A percentile compares a stretch with the other conserved stretches of the same genome.
Evolutionary conservation across 495 filamentous ascomycete species (phyloP).

Genomic region (Cetradonia linearis): DNA sequence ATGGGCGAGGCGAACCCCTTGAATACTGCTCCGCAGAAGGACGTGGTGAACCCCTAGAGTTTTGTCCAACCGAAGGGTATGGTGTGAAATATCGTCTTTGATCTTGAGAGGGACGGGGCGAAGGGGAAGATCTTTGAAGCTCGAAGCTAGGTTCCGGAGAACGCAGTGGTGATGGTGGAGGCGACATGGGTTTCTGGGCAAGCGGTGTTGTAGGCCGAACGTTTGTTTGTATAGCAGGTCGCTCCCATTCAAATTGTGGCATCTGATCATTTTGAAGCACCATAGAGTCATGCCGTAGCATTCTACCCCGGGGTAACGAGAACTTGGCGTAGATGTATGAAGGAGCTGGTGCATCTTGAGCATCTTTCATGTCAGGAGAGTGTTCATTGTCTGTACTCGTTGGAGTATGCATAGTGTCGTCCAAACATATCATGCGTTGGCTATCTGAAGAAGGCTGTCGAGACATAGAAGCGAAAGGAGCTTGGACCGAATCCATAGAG

Average conservation of each 20-base stretch:
- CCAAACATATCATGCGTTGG: constrained; percentile 36
- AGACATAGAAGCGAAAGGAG: constrained; percentile 16
- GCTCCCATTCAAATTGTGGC: constrained; percentile 51
- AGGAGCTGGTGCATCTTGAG: constrained; percentile 43
- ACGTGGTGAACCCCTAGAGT: constrained; percentile 5
- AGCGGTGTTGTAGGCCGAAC: constrained; percentile 29
- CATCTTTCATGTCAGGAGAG: constrained; percentile 36
- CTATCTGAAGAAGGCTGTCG: constrained; percentile 34
- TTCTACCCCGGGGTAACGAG: constrained; percentile 68
- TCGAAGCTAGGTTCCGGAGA: constrained; percentile 33
- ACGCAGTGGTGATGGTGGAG: constrained; percentile 43
- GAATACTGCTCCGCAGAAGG: constrained; percentile 24
- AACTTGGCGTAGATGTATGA: constrained; percentile 81
- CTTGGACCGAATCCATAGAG: constrained; percentile 24
- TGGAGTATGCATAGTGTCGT: constrained; percentile 52
- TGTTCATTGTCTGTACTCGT: constrained; percentile 54
- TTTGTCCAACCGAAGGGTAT: constrained; percentile 40
- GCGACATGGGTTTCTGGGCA: constrained; percentile 33
- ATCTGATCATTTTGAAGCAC: constrained; percentile 52
- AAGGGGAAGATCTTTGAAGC: constrained; percentile 26
- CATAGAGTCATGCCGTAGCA: constrained; percentile 58
- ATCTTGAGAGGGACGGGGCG: constrained; percentile 21
- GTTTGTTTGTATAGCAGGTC: constrained; percentile 41
- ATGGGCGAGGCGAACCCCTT: constrained; percentile 39
- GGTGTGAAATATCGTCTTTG: constrained; percentile 25